These are phyloP conservation scores for Tricholoma matsutake DNA, from an alignment of 768 basidiomycete species.

Conservation along the genomic window DNA sequence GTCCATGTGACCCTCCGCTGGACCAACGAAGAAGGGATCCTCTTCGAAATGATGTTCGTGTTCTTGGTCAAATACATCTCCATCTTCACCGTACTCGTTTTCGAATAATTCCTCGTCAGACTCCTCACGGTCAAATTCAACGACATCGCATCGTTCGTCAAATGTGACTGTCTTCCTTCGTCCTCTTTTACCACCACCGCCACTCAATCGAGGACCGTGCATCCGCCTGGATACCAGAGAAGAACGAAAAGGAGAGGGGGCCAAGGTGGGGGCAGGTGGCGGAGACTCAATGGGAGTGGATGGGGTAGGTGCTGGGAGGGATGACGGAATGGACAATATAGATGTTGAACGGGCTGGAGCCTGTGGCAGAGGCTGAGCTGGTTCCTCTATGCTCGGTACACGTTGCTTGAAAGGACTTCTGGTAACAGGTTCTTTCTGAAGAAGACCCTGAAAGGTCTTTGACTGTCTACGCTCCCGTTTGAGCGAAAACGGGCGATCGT, in stretches of 20 bases:
- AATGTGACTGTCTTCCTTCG: slow-evolving; percentile 79
- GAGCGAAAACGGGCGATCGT: slow-evolving; percentile 65
- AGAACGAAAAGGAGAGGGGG: slow-evolving; percentile 57
- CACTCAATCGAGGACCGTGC: slow-evolving; percentile 69
- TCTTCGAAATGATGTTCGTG: slow-evolving; percentile 35
- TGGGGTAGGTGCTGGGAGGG: slow-evolving; percentile 6
- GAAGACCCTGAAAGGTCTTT: slow-evolving; percentile 67
- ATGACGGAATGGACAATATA: slow-evolving; percentile 7
- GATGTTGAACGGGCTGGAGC: slow-evolving; percentile 20
- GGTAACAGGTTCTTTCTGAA: slow-evolving; percentile 73
- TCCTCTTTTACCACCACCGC: slow-evolving; percentile 42
- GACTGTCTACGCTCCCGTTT: slow-evolving; percentile 77
- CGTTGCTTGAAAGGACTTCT: slow-evolving; percentile 73
- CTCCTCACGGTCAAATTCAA: slow-evolving; percentile 70
- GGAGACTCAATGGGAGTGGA: slow-evolving; percentile 23
- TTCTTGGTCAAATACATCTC: slow-evolving; percentile 22
- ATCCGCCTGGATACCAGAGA: slow-evolving; percentile 70
- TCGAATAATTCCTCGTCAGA: slow-evolving; percentile 27
- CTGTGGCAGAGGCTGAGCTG: slow-evolving; percentile 15
- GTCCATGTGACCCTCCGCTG: slow-evolving; percentile 31
- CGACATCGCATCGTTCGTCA: slow-evolving; percentile 74
- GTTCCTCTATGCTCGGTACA: slow-evolving; percentile 23
- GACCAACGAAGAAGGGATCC: slow-evolving; percentile 38
- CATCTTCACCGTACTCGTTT: slow-evolving; percentile 27
- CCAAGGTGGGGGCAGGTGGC: slow-evolving; percentile 22